Base-by-base conservation (phyloP, 2,329 filamentous ascomycete genomes). In the Aspergillus phoenicis region DNA sequence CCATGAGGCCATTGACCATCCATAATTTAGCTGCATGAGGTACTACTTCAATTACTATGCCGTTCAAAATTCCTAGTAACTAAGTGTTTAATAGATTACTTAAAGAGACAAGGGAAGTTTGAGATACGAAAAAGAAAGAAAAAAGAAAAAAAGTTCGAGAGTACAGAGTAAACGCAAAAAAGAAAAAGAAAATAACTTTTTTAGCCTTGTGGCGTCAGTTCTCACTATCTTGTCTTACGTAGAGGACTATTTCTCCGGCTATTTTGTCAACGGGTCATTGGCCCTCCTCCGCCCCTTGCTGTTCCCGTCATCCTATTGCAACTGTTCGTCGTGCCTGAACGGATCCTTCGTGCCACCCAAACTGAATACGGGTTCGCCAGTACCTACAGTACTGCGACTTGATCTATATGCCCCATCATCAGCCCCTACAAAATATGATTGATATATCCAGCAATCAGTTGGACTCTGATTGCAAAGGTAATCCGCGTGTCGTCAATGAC, bases 231-330 rank as follows among this genome's bases (percentile, higher is more conserved):
- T 24, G 59, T 47, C 49, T 64, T 63, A 64, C 63, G 63, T 63
- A 61, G 64, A 55, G 62, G 61, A 63, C 59, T 62, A 57, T 59
- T 62, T 26, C 48, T 57, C 53, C 57, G 52, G 26, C 52, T 49
- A 41, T 24, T 47, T 22, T 47, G 58, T 59, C 57, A 56, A 45
- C 52, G 59, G 56, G 55, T 63, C 61, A 61, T 57, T 36, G 22
- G 49, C 30, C 36, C 20, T 48, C 22, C 48, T 39, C 36, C 43
- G 38, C 39, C 39, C 52, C 38, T 43, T 43, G 24, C 52, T 43
- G 13, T 43, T 43, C 36, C 38, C 38, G 38, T 41, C 52, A 26
- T 54, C 36, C 22, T 49, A 49, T 49, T 24, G 45, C 45, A 15
- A 24, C 24, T 28, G 45, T 41, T 43, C 36, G 52, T 20, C 38